Evolutionary conservation across 2,329 filamentous ascomycete species (phyloP), one percentile per base, ranked within the genome.

Genomic region (Cyphellophora attinorum): DNA sequence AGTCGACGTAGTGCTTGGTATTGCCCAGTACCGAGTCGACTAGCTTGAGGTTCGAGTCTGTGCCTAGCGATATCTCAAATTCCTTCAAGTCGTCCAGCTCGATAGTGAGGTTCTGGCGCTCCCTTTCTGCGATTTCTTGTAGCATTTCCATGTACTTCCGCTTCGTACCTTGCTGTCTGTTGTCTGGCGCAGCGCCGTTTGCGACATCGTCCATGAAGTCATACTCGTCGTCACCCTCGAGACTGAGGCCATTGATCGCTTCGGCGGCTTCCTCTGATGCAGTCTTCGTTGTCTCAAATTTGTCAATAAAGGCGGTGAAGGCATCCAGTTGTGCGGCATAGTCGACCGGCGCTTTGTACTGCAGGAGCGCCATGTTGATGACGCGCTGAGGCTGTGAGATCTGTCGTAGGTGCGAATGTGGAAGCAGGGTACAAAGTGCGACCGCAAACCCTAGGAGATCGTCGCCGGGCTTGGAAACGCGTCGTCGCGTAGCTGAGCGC

Each of bases 1-100:
- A 74, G 52, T 98, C 91, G 47, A 96, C 79, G 55, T 98, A 98
- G 58, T 94, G 91, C 53, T 91, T 83, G 11, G 91, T 85, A 61
- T 98, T 98, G 48, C 71, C 73, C 63, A 91, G 84, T 50, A 98
- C 82, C 2, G 83, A 93, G 30, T 82, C 74, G 13, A 93, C 81
- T 13, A 68, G 55, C 43, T 59, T 62, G 31, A 96, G 67, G 48
- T 80, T 76, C 44, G 83, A 59, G 5, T 79, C 76, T 31, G 81
- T 76, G 34, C 77, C 76, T 14, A 78, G 60, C 17, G 76, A 69
- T 45, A 77, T 71, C 58, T 95, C 88, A 61, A 80, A 96, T 79
- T 72, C 66, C 33, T 78, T 74, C 40, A 98, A 52, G 54, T 98
- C 93, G 57, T 96, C 88, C 42, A 98, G 64, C 49, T 96, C 88